Percentiles rank a stretch among this genome's conserved stretches.
Conservation (phyloP, 2,329 filamentous ascomycete species). For the Aquanectria penicillioides region DNA sequence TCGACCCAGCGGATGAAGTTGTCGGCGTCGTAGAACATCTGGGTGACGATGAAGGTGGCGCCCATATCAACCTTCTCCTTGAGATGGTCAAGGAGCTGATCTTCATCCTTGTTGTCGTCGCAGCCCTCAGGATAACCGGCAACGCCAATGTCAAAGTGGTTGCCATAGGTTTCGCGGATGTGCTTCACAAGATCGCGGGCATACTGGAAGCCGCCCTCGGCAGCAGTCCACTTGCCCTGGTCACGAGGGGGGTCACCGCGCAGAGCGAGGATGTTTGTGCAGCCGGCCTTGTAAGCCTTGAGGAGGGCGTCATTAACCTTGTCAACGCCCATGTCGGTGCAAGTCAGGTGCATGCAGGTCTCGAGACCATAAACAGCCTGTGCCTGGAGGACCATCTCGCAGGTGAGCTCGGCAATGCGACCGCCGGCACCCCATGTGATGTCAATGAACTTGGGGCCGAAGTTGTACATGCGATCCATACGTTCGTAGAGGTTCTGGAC, state of each 20-base stretch:
- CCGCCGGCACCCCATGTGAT: conserved; percentile 98
- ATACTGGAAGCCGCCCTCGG: conserved; percentile 88
- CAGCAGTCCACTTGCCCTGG: conserved; percentile 91
- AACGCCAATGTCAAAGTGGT: conserved; percentile 94
- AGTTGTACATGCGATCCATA: conserved; percentile 98
- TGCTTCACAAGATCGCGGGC: conserved; percentile 90
- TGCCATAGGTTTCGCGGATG: conserved; percentile 76
- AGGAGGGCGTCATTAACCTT: conserved; percentile 90
- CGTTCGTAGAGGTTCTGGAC: conserved; percentile 99
- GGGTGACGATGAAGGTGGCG: conserved; percentile 92
- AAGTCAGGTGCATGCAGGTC: conserved; percentile 99
- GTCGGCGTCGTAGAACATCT: conserved; percentile 99
- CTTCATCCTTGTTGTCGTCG: conserved; percentile 90
- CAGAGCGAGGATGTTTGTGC: conserved; percentile 95
- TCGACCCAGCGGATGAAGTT: conserved; percentile 92
- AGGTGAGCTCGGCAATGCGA: conserved; percentile 88
- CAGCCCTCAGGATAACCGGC: conserved; percentile 96
- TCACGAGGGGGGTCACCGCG: conserved; percentile 94
- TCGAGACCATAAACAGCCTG: conserved; percentile 96
- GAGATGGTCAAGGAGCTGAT: conserved; percentile 86
- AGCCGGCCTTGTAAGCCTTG: conserved; percentile 92
- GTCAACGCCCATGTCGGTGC: conserved; percentile 94
- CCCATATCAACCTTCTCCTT: conserved; percentile 98
- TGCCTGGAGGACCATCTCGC: conserved; percentile 96
- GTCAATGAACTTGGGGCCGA: conserved; percentile 96